Percentiles rank a stretch among this genome's conserved stretches.
Evolutionary conservation across 805 yeast species (phyloP).

Genomic region (Nakazawaea wickerhamii): DNA sequence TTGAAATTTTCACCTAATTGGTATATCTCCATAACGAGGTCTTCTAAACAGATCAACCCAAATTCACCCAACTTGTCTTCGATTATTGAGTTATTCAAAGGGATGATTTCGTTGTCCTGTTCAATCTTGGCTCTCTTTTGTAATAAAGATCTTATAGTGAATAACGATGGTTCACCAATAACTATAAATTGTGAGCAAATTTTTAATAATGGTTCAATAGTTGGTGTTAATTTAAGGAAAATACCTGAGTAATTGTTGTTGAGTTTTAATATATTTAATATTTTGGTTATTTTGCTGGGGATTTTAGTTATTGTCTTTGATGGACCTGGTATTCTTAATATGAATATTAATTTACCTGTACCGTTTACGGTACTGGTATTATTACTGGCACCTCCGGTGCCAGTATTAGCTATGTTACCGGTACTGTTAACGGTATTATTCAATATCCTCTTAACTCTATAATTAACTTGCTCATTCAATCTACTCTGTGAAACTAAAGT

Average conservation of each 20-base stretch:
- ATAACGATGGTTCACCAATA: slow-evolving; percentile 68
- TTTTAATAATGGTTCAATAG: slow-evolving; percentile 59
- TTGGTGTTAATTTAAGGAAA: slow-evolving; percentile 56
- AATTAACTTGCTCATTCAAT: slow-evolving; percentile 61
- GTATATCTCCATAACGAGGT: slow-evolving; percentile 65
- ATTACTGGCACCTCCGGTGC: no score
- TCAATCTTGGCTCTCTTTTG: slow-evolving; percentile 70
- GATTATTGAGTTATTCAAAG: slow-evolving; percentile 65
- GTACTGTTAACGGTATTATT: slow-evolving; percentile 20
- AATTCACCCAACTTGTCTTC: slow-evolving; percentile 66
- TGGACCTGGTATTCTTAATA: slow-evolving; percentile 64
- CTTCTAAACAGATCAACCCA: slow-evolving; percentile 77
- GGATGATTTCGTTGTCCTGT: slow-evolving; percentile 29
- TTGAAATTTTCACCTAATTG: slow-evolving; percentile 62
- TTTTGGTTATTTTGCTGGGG: slow-evolving; percentile 57
- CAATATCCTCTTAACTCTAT: slow-evolving; percentile 56
- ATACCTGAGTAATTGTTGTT: slow-evolving; percentile 61
- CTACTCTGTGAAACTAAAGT: slow-evolving; percentile 60
- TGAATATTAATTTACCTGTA: slow-evolving; percentile 49
- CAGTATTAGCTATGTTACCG: background rate
- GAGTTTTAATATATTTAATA: slow-evolving; percentile 58
- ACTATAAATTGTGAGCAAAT: slow-evolving; percentile 69
- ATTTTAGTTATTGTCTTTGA: slow-evolving; percentile 46
- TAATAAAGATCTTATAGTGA: slow-evolving; percentile 64
- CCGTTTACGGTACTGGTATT: background rate